Conservation (phyloP, 1,284 basidiomycete species). For the Rhizopogon hawkerae region DNA sequence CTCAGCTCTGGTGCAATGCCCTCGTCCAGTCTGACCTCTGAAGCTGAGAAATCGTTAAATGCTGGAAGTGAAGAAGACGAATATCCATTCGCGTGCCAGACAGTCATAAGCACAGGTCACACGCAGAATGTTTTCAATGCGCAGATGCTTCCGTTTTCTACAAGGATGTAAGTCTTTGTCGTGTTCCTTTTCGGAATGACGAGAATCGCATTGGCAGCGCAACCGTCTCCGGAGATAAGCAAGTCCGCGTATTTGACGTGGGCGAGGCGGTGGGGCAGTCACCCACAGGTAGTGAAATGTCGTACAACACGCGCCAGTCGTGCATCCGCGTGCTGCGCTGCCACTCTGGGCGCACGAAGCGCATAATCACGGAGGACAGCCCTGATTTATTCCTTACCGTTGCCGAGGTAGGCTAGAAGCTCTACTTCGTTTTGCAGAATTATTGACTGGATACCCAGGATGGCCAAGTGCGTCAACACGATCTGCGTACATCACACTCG, state of each 20-base stretch:
- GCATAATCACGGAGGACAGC: slow-evolving; percentile 76
- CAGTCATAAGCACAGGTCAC: slow-evolving; percentile 72
- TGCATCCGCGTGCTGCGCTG: slow-evolving; percentile 55
- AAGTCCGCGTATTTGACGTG: slow-evolving; percentile 79
- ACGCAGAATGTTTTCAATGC: slow-evolving; percentile 82
- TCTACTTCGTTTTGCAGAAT: not conserved
- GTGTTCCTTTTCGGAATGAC: slow-evolving; percentile 1
- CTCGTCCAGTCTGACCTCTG: slow-evolving; percentile 16
- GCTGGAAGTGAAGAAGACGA: slow-evolving; percentile 16
- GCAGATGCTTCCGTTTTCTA: slow-evolving; percentile 72
- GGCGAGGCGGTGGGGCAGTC: slow-evolving; percentile 37
- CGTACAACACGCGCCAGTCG: slow-evolving; percentile 38
- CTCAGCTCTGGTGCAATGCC: not conserved
- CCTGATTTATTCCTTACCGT: slow-evolving; percentile 82
- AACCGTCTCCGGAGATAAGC: slow-evolving; percentile 71
- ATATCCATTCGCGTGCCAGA: slow-evolving; percentile 56
- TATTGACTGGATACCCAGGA: slow-evolving; percentile 33
- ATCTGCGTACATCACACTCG: slow-evolving; percentile 63
- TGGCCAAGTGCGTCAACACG: slow-evolving; percentile 78
- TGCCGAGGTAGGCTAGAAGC: slow-evolving; percentile 51
- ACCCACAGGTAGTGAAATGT: slow-evolving; percentile 28
- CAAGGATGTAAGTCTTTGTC: slow-evolving; percentile 44
- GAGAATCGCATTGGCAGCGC: slow-evolving; percentile 35
- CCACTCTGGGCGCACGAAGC: slow-evolving; percentile 65
- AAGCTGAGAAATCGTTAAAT: slow-evolving; percentile 17